Conservation (phyloP, 805 yeast species). For the Wickerhamiella domercqiae region DNA sequence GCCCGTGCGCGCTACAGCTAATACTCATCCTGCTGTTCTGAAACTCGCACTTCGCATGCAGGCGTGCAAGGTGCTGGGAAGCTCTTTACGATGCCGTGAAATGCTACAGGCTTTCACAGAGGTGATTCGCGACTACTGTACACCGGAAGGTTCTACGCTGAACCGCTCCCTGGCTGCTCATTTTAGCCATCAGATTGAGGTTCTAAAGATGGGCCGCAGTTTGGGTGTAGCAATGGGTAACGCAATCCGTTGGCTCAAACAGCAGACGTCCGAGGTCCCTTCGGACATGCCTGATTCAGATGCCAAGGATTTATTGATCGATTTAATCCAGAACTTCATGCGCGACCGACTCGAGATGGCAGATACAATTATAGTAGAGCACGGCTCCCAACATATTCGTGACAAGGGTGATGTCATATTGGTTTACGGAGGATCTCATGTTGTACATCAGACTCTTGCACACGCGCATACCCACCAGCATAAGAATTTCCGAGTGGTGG, state of each 20-base stretch:
- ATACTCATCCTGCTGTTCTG: slow-evolving; percentile 76
- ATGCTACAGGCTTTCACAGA: slow-evolving; percentile 74
- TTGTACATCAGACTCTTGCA: slow-evolving; percentile 57
- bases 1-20: slow-evolving; percentile 35
- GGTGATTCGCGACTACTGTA: slow-evolving; percentile 63
- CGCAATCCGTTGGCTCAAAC: slow-evolving; percentile 93
- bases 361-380: slow-evolving; percentile 65
- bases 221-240: slow-evolving; percentile 91
- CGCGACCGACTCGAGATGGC: slow-evolving; percentile 74
- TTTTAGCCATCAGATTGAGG: slow-evolving; percentile 83
- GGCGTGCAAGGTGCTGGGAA: slow-evolving; percentile 76
- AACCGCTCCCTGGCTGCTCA: slow-evolving; percentile 80
- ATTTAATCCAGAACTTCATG: slow-evolving; percentile 63
- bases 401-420: slow-evolving; percentile 61
- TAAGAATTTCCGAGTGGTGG: slow-evolving; percentile 59
- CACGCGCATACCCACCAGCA: slow-evolving; percentile 45
- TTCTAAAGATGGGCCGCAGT: slow-evolving; percentile 79
- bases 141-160: slow-evolving; percentile 74
- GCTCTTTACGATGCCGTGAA: slow-evolving; percentile 67
- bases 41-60: slow-evolving; percentile 67
- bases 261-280: slow-evolving; percentile 70
- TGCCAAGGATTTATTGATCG: slow-evolving; percentile 51
- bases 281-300: slow-evolving; percentile 50
- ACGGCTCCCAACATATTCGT: slow-evolving; percentile 61
- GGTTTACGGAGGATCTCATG: slow-evolving; percentile 80